Evolutionary conservation across 2,329 filamentous ascomycete genomes (phyloP).

Genomic region (Fusarium odoratissimum): DNA sequence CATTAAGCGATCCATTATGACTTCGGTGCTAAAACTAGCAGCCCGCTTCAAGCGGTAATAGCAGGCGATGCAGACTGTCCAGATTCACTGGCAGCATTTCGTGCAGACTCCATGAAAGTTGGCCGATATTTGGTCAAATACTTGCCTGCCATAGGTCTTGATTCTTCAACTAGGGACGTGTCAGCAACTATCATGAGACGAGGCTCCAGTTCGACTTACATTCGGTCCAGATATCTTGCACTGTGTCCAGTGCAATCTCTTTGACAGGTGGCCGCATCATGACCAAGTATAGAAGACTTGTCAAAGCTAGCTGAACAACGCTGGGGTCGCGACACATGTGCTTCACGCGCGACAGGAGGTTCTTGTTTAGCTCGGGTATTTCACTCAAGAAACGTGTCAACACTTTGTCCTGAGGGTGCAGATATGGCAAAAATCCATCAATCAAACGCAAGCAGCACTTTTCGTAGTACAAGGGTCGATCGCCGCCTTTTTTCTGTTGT

Average conservation of each 20-base stretch:
- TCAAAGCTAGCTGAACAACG: constrained; percentile 71
- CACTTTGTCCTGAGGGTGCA: constrained; percentile 91
- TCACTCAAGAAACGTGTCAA: constrained; percentile 92
- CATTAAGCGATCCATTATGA: background rate
- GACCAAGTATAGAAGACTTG: constrained; percentile 73
- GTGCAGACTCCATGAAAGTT: constrained; percentile 56
- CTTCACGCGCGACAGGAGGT: constrained; percentile 79
- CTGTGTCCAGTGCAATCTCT: constrained; percentile 71
- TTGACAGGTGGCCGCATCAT: constrained; percentile 75
- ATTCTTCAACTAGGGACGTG: constrained; percentile 65
- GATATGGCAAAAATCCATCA: constrained; percentile 87
- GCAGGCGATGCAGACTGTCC: constrained; percentile 42
- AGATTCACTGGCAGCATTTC: constrained; percentile 38
- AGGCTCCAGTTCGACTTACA: constrained; percentile 59
- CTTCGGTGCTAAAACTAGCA: background rate
- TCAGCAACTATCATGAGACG: constrained; percentile 25
- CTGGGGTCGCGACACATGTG: constrained; percentile 73
- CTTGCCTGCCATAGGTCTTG: constrained; percentile 70
- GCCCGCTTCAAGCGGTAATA: constrained; percentile 46
- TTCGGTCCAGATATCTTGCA: constrained; percentile 74
- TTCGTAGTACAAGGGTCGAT: constrained; percentile 76
- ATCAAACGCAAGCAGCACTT: constrained; percentile 84
- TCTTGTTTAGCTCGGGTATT: constrained; percentile 80
- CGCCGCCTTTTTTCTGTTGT: constrained; percentile 55
- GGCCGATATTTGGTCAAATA: constrained; percentile 72